Evolutionary conservation across 2,329 filamentous ascomycete species (phyloP).

Genomic region (Gnomoniopsis smithogilvyi): DNA sequence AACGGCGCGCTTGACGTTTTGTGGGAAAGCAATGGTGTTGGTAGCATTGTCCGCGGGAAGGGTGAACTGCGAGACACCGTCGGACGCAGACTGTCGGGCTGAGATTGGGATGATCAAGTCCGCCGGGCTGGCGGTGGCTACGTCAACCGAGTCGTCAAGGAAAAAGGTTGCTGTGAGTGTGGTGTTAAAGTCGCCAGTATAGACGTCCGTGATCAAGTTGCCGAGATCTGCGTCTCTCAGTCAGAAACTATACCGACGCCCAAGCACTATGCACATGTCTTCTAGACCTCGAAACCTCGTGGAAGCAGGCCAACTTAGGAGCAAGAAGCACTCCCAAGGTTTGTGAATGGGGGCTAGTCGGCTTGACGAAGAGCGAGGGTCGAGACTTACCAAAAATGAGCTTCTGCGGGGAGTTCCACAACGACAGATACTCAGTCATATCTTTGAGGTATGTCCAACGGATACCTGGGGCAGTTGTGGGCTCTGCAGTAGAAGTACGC

Average conservation of each 20-base stretch:
- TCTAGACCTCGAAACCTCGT: no score
- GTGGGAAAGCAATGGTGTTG: constrained; percentile 60
- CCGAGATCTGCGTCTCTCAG: constrained; percentile 52
- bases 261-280: no score
- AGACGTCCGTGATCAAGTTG: constrained; percentile 67
- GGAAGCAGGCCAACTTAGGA: no score
- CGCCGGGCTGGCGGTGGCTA: constrained; percentile 44
- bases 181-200: constrained; percentile 71
- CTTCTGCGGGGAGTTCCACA: constrained; percentile 69
- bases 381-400: constrained; percentile 56
- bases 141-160: constrained; percentile 37
- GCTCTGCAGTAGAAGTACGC: constrained; percentile 79
- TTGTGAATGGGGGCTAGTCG: no score
- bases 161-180: constrained; percentile 75
- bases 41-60: constrained; percentile 62
- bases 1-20: constrained; percentile 65
- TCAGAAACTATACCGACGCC: no score
- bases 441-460: constrained; percentile 77
- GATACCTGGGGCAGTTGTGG: constrained; percentile 63
- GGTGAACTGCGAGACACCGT: constrained; percentile 63
- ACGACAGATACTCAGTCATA: constrained; percentile 65
- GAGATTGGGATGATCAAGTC: constrained; percentile 68
- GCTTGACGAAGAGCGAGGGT: no score
- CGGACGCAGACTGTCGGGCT: constrained; percentile 43
- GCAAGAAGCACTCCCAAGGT: no score